Base-by-base conservation (phyloP, 345 rosid species). In the Lepidium didymum region DNA sequence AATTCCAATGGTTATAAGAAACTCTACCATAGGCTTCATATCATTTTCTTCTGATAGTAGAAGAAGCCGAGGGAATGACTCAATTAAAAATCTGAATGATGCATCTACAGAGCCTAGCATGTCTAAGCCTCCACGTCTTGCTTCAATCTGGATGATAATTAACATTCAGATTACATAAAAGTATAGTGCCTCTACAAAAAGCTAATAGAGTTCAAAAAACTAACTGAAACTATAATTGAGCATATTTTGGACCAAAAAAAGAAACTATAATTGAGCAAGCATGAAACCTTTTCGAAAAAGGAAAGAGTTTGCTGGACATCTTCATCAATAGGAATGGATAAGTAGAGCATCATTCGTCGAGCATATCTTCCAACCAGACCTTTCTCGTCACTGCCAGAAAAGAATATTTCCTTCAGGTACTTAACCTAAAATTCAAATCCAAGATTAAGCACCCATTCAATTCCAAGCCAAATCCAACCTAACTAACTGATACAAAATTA, bases 91-190 rank as follows among this genome's bases (percentile, higher is more conserved):
- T 8, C 78, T 76, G 66, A 92, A 86, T 57, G 86, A 75, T 13
- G 77, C 84, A 73, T 86, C 89, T 14, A 60, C 75, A 56, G 79
- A 73, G 14, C 86, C 90, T 69, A 92, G 21, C 86, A 75, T 83
- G 43, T 84, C 82, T 64, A 90, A 77, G 49, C 98, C 98, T 73
- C 98, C 98, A 51, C 93, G 92, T 77, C 95, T 85, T 60, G 97
- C 98, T 81, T 85, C 90, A 65, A 93, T 84, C 98, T 93, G 72
- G n/a, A 73, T 2, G 0, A 68, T n/a, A 74, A 19, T 4, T 5
- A 34, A 62, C 14, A 68, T n/a, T 62, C 46, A 31, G 41, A 72
- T 57, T 67, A n/a, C n/a, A n/a, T n/a, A n/a, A n/a, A n/a, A n/a
- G n/a, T n/a, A n/a, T n/a, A n/a, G n/a, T n/a, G n/a, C n/a, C n/a